A percentile compares a stretch with the other conserved stretches of the same genome.
Conservation (phyloP, 2,329 filamentous ascomycete species). For the Thelonectria rubi region DNA sequence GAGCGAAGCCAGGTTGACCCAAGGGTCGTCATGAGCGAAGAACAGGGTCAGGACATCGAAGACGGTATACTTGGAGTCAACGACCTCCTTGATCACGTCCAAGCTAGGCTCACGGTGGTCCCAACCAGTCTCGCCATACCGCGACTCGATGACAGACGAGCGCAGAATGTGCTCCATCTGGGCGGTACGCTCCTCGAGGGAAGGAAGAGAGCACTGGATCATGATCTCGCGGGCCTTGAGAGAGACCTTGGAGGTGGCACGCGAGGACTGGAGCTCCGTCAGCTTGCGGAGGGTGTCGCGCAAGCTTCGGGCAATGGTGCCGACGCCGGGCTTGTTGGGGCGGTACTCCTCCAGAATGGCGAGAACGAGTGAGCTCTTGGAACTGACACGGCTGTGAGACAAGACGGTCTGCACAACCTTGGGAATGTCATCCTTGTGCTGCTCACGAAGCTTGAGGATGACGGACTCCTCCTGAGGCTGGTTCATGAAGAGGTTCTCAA, state of each 20-base stretch:
- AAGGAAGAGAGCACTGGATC: constrained; percentile 96
- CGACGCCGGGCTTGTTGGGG: constrained; percentile 90
- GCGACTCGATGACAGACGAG: constrained; percentile 94
- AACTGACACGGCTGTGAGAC: constrained; percentile 89
- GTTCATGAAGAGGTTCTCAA: constrained; percentile 88
- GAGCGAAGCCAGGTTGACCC: constrained; percentile 91
- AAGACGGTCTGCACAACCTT: constrained; percentile 89
- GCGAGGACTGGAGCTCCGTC: constrained; percentile 80
- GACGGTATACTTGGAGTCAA: constrained; percentile 98
- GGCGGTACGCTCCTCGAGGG: constrained; percentile 89
- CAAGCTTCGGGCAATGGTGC: constrained; percentile 89
- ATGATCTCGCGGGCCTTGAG: constrained; percentile 97
- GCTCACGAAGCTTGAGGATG: constrained; percentile 90
- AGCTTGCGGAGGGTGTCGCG: constrained; percentile 83
- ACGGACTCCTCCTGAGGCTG: constrained; percentile 93
- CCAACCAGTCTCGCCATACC: constrained; percentile 96
- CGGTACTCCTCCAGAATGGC: constrained; percentile 94
- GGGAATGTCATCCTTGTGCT: constrained; percentile 91
- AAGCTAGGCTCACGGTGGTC: constrained; percentile 93
- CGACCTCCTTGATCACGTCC: constrained; percentile 93
- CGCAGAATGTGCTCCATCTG: constrained; percentile 99
- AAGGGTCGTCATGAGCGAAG: constrained; percentile 93
- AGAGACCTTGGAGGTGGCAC: constrained; percentile 89
- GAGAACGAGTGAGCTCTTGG: constrained; percentile 93
- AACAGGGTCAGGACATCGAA: constrained; percentile 96